Evolutionary conservation across 345 rosid species (phyloP), one percentile per base, ranked within the genome.

Genomic region (Cardiospermum halicacabum): DNA sequence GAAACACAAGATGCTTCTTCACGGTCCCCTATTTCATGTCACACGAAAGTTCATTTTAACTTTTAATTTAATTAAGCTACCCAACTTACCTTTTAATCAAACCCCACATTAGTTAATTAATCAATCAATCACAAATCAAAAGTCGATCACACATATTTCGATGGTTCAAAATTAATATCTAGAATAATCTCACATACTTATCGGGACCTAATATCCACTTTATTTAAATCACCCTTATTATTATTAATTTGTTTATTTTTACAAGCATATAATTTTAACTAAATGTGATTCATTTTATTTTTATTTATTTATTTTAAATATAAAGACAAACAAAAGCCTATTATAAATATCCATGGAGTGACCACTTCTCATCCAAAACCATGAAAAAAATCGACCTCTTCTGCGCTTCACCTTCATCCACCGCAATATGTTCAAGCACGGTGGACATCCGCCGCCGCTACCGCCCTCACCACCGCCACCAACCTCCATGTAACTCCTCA

Each of bases 351-450:
- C n/a, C n/a, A n/a, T n/a, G n/a, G n/a, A n/a, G n/a, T n/a, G n/a
- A n/a, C n/a, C n/a, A n/a, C n/a, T n/a, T n/a, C 0, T 19, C n/a
- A 53, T 40, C 60, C 43, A 72, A 58, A 27, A 77, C 62, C 36
- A 87, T 88, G 98, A 88, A 85, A 70, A 51, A 72, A 58, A 72
- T 82, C 78, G 91, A 90, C 77, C 12, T 93, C 53, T 80, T 93
- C 78, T 87, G 97, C 69, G 74, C 90, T 53, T 88, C 96, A 62
- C 90, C 92, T 18, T 80, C 94, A 30, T 88, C 98, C 60, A 90
- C 97, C 8, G 96, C 96, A 61, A 76, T 90, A 61, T 78, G 93
- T 68, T 45, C 86, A 3, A 76, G 77, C 70, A 59, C 76, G 18
- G 82, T 78, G 13, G 81, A 82, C 60, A 83, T 57, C 31, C 77